Evolutionary conservation across 345 rosid species (phyloP), one percentile per base, ranked within the genome.

Genomic region (Populus ilicifolia): DNA sequence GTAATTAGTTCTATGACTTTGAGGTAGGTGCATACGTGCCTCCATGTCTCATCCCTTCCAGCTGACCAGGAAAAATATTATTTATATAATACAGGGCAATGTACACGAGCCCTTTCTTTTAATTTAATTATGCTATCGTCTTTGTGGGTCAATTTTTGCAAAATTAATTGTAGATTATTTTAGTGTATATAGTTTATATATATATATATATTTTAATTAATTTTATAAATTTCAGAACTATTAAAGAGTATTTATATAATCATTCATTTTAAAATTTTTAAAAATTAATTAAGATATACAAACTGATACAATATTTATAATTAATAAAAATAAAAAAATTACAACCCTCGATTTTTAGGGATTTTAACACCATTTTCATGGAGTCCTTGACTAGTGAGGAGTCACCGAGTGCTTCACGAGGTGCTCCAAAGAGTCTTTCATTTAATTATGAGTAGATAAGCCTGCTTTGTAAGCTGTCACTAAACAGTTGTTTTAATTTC

Each of bases 191-290:
- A 27, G n/a, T n/a, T n/a, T 27, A 27, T 27, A 27, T 27, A 27
- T 27, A 27, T 27, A 27, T 27, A 3, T 33, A 3, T 33, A 33
- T 33, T 0, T 33, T 3, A 4, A 33, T 0, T 33, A 33, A 33
- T 33, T 4, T 0, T 4, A 33, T 0, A 33, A 33, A 33, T 33
- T 33, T 33, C 0, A 33, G 0, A 0, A 0, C 0, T 4, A 33
- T 0, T 4, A 0, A 0, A 33, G 0, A 33, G 0, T 33, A 33
- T 0, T 33, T 33, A 4, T 0, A 33, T 33, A 0, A 0, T 4
- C 0, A 0, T 4, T 33, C 4, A 4, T 4, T 33, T 33, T 33
- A 33, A 33, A 33, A 4, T 33, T 0, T 33, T 4, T 0, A 33
- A 33, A 4, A 4, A 33, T 33, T 33, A 33, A 0, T 33, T 0